A percentile compares a stretch with the other conserved stretches of the same genome.
phyloP scores from a whole-genome alignment of 176 grass and related monocot species.

The Neostapfia colusana region DNA sequence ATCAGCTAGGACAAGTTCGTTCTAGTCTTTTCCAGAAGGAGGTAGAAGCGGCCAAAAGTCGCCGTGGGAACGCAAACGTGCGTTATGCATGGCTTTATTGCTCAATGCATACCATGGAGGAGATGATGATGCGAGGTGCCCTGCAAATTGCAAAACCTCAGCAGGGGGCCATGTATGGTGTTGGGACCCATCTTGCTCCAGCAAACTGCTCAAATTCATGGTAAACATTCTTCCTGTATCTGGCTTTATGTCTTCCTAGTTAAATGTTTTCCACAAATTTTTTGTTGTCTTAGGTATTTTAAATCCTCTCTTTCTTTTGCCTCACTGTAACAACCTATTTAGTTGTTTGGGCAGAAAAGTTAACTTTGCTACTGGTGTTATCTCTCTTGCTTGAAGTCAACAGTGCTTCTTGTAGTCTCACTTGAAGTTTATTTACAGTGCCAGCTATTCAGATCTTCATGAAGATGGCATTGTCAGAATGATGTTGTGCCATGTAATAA shows the following conservation, averaged over 20 bases:
- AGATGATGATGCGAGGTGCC: constrained; percentile 62
- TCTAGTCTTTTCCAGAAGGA: constrained; percentile 64
- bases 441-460: constrained; percentile 52
- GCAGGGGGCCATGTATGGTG: constrained; percentile 48
- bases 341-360: neutral
- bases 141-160: constrained; percentile 51
- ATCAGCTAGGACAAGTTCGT: constrained; percentile 54
- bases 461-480: constrained; percentile 69
- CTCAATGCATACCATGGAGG: constrained; percentile 58
- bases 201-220: constrained; percentile 63
- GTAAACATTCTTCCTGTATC: constrained; percentile 51
- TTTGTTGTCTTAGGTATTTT: constrained; percentile 13
- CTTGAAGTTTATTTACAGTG: constrained; percentile 48
- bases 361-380: neutral
- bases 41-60: constrained; percentile 51
- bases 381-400: constrained; percentile 26
- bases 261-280: neutral
- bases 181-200: constrained; percentile 78
- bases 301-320: neutral
- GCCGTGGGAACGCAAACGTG: constrained; percentile 80
- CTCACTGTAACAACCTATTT: constrained; percentile 16
- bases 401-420: constrained; percentile 28
- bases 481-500: constrained; percentile 78
- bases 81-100: constrained; percentile 81
- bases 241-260: constrained; percentile 4